Evolutionary conservation across 139 green algal species (phyloP).

Genomic region (Monoraphidium neglectum): DNA sequence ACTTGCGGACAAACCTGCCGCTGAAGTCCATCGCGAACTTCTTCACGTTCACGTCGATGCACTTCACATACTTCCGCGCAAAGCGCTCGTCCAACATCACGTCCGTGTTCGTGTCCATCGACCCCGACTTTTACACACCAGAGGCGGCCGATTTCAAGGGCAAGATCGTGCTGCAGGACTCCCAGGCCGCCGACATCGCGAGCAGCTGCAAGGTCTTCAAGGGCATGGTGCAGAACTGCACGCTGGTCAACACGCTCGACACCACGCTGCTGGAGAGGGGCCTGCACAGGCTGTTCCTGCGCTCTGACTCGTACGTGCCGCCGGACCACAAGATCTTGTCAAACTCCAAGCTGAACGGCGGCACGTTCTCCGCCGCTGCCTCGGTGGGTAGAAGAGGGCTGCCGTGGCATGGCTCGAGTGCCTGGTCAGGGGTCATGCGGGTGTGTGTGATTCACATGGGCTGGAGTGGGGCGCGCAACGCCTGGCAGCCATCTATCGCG

Average conservation of each 20-base stretch:
- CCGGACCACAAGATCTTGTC: neutral
- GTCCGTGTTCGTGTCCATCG: neutral
- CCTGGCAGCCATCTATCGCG: neutral
- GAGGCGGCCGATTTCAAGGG: neutral
- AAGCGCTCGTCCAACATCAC: conserved; percentile 2
- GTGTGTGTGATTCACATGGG: neutral
- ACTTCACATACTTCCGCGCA: too few species aligned
- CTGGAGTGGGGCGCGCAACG: neutral
- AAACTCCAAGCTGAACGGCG: neutral
- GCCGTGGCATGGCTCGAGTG: neutral
- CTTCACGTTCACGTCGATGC: too few species aligned
- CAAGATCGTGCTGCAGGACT: neutral
- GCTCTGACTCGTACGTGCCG: neutral
- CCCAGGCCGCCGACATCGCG: neutral
- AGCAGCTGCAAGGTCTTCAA: too few species aligned
- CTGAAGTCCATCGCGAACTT: too few species aligned
- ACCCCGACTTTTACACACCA: neutral
- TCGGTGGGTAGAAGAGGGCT: neutral
- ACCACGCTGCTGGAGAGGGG: neutral
- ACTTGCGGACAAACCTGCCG: too few species aligned
- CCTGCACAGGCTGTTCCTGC: neutral
- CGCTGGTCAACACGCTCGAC: neutral
- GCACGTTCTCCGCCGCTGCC: neutral
- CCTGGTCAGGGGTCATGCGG: neutral
- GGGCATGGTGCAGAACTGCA: too few species aligned